Conservation (phyloP, 192 early-diverging fungal species). For the Physocladia obscura region DNA sequence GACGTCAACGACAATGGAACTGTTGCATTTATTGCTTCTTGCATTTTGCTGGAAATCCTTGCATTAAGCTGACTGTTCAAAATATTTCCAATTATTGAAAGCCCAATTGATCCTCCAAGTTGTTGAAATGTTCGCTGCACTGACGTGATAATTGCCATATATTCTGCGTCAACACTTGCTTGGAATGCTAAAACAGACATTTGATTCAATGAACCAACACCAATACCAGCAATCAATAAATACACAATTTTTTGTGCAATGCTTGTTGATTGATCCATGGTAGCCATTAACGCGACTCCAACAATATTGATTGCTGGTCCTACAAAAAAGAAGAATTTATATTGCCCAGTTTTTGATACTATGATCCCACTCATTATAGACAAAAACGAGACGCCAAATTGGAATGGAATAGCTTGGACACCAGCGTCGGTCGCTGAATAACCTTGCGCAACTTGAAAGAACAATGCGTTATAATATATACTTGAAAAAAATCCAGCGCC, state of each 20-base stretch:
- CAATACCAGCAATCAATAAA: slow-evolving; percentile 31
- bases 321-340: slow-evolving; percentile 28
- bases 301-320: slow-evolving; percentile 24
- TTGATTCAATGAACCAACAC: slow-evolving; percentile 25
- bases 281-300: slow-evolving; percentile 23
- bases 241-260: slow-evolving; percentile 14
- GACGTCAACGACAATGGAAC: not conserved
- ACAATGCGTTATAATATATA: slow-evolving; percentile 77
- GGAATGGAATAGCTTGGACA: slow-evolving; percentile 68
- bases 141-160: slow-evolving; percentile 33
- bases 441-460: slow-evolving; percentile 76
- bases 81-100: slow-evolving; percentile 40
- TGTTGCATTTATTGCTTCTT: not conserved
- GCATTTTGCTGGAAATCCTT: not conserved
- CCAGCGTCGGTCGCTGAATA: slow-evolving; percentile 69
- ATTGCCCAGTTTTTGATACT: slow-evolving; percentile 18
- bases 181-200: slow-evolving; percentile 28
- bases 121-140: slow-evolving; percentile 17
- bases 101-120: slow-evolving; percentile 28
- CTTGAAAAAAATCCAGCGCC: slow-evolving; percentile 46
- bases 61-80: slow-evolving; percentile 25
- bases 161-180: slow-evolving; percentile 19
- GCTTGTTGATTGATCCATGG: slow-evolving; percentile 14
- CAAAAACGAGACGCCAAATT: slow-evolving; percentile 48
- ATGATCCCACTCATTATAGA: slow-evolving; percentile 1